These are phyloP conservation scores for Dicorynia guianensis DNA, from an alignment of 306 rosid genomes.

Conservation along the genomic window DNA sequence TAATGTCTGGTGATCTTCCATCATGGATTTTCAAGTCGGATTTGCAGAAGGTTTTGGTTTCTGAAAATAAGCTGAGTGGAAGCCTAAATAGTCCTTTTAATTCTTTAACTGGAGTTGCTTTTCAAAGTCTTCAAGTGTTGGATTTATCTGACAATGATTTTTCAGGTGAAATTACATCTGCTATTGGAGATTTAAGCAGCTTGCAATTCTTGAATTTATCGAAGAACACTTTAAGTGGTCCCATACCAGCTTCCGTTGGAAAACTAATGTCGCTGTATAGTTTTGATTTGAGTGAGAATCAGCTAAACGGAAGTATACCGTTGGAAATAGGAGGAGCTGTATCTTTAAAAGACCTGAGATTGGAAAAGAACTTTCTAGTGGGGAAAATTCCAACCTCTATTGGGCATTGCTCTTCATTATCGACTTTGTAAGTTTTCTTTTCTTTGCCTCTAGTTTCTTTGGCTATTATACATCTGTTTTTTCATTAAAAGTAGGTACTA, in stretches of 20 bases:
- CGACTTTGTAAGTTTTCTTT: conserved; percentile 77
- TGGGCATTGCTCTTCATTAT: conserved; percentile 74
- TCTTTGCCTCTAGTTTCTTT: conserved; percentile 14
- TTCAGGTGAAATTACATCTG: conserved; percentile 72
- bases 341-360: conserved; percentile 71
- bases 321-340: conserved; percentile 67
- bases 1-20: conserved; percentile 77
- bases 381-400: conserved; percentile 78
- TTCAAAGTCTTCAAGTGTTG: conserved; percentile 70
- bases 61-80: conserved; percentile 46
- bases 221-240: conserved; percentile 72
- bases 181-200: conserved; percentile 63
- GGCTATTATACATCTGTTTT: background rate
- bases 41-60: conserved; percentile 59
- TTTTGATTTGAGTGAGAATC: conserved; percentile 83
- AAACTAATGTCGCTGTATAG: conserved; percentile 60
- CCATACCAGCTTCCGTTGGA: conserved; percentile 68
- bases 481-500: too few species aligned
- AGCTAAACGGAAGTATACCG: conserved; percentile 80
- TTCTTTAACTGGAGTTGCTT: conserved; percentile 49
- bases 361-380: conserved; percentile 69
- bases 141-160: conserved; percentile 83
- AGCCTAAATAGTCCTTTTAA: conserved; percentile 39
- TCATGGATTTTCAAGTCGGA: conserved; percentile 74
- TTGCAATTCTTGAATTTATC: conserved; percentile 74